These are phyloP conservation scores for Baeospora myosura DNA, from an alignment of 1,284 basidiomycete species.

Conservation along the genomic window DNA sequence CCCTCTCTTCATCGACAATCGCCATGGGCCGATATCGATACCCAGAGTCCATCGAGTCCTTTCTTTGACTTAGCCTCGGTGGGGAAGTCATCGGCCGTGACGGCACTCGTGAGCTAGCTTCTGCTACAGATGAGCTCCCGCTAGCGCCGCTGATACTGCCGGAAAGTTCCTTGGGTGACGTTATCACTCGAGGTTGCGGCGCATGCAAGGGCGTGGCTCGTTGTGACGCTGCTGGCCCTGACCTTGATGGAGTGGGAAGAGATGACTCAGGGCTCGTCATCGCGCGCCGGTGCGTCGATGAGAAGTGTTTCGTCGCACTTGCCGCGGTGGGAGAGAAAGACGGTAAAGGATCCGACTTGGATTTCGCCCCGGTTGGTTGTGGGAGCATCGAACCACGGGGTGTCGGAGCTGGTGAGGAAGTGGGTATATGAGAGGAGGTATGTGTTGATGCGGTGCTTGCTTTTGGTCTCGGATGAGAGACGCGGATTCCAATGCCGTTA, in stretches of 20 bases:
- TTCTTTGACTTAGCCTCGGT: conserved; percentile 12
- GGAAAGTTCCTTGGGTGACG: too few relatives aligned
- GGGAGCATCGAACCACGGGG: conserved; percentile 22
- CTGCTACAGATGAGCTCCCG: too few relatives aligned
- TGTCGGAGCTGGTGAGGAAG: conserved; percentile 43
- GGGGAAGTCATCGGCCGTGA: too few relatives aligned
- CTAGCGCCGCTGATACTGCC: too few relatives aligned
- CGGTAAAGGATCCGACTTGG: not conserved
- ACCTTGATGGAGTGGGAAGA: not conserved
- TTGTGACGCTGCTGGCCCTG: not conserved
- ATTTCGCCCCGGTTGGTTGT: conserved; percentile 16
- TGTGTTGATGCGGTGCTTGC: conserved; percentile 50
- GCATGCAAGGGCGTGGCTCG: too few relatives aligned
- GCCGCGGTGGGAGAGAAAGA: not conserved
- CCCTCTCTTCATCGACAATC: conserved; percentile 14
- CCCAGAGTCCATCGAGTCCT: conserved; percentile 15
- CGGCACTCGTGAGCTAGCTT: too few relatives aligned
- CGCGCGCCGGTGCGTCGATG: not conserved
- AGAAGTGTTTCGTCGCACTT: not conserved
- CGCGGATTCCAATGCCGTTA: conserved; percentile 1
- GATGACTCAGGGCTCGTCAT: not conserved
- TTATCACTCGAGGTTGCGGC: too few relatives aligned
- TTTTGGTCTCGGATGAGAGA: conserved; percentile 4
- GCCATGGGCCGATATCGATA: conserved; percentile 13
- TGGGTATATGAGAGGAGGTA: conserved; percentile 58